These are phyloP conservation scores for Flaveria bidentis DNA, from an alignment of 129 eudicot species.

Conservation along the genomic window DNA sequence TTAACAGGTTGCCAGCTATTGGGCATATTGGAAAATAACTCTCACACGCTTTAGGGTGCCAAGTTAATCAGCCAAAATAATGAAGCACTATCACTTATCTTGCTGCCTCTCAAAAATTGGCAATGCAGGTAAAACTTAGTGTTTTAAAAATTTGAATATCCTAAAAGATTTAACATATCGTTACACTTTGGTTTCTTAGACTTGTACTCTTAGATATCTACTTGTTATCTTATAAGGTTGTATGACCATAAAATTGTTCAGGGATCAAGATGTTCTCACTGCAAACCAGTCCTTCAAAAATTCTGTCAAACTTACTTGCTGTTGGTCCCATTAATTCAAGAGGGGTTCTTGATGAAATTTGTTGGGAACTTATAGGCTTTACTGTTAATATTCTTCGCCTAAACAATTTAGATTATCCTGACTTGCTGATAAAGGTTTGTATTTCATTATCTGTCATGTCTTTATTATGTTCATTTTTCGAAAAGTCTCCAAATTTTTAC, in stretches of 20 bases:
- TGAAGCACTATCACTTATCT: slow-evolving; percentile 67
- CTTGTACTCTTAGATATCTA: slow-evolving; percentile 10
- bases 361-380: slow-evolving; percentile 44
- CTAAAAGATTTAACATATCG: too few relatives aligned
- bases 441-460: background rate
- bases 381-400: slow-evolving; percentile 49
- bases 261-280: slow-evolving; percentile 64
- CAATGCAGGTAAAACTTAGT: slow-evolving; percentile 53
- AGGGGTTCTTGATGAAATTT: slow-evolving; percentile 70
- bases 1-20: slow-evolving; percentile 68
- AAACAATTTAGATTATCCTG: slow-evolving; percentile 47
- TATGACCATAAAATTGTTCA: slow-evolving; percentile 32
- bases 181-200: background rate
- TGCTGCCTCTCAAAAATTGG: slow-evolving; percentile 63
- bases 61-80: slow-evolving; percentile 82
- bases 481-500: background rate
- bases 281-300: slow-evolving; percentile 73
- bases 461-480: too few relatives aligned
- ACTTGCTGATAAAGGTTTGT: slow-evolving; percentile 70
- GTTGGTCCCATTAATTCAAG: slow-evolving; percentile 67
- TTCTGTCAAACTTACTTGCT: slow-evolving; percentile 72
- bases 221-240: slow-evolving; percentile 2
- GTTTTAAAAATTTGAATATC: background rate
- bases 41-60: slow-evolving; percentile 84
- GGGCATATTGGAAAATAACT: slow-evolving; percentile 74